These are phyloP conservation scores for Tulasnella calospora DNA, from an alignment of 768 basidiomycete genomes.

Conservation along the genomic window DNA sequence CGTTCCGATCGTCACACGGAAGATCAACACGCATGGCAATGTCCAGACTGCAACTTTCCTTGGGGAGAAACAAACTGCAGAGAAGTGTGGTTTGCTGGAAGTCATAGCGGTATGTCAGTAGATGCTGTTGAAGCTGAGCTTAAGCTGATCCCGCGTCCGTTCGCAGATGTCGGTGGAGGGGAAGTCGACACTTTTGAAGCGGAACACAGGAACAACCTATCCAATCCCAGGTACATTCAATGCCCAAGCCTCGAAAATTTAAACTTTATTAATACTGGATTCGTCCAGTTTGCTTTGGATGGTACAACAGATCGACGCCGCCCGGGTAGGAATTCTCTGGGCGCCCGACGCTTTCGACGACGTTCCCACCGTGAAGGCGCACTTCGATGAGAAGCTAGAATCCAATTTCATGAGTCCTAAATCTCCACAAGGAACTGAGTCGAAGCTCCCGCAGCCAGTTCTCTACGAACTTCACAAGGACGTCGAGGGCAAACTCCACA, in stretches of 20 bases:
- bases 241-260: not conserved
- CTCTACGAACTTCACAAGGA: not conserved
- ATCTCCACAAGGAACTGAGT: not conserved
- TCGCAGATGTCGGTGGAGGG: not conserved
- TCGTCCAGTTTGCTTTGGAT: not conserved
- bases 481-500: not conserved
- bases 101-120: conserved; percentile 25
- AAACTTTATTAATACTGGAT: not conserved
- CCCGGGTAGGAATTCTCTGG: not conserved
- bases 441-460: not conserved
- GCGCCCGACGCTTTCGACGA: not conserved
- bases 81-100: conserved; percentile 70
- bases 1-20: not conserved
- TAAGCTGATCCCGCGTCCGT: not conserved
- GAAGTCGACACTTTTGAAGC: not conserved
- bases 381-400: not conserved
- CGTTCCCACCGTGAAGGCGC: not conserved
- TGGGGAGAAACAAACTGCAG: conserved; percentile 30
- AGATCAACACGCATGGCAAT: not conserved
- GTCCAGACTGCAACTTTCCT: not conserved
- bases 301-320: not conserved
- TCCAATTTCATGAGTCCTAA: not conserved
- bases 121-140: not conserved
- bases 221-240: not conserved
- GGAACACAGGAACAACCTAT: not conserved